These are phyloP conservation scores for Agrostemma githago DNA, from an alignment of 148 eudicot genomes.

Conservation along the genomic window DNA sequence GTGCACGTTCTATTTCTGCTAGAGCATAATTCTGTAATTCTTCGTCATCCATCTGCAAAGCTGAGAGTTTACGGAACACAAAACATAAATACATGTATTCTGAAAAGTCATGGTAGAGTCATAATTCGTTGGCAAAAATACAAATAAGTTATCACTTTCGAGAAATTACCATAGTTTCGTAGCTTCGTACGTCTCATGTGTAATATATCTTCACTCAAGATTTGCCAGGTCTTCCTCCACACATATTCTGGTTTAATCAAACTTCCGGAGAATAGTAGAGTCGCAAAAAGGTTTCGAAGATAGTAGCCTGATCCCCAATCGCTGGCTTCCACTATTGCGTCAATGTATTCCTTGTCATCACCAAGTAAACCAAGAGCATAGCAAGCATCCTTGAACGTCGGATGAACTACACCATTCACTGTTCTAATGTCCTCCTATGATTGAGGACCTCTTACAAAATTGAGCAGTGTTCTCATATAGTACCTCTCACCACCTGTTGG, in stretches of 20 bases:
- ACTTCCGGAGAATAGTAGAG: neutral
- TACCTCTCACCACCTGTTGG: too few relatives aligned
- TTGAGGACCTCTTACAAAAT: neutral
- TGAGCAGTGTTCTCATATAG: neutral
- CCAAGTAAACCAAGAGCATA: neutral
- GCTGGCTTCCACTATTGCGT: too few relatives aligned
- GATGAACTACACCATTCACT: neutral
- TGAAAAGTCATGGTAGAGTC: too few relatives aligned
- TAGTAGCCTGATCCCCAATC: neutral
- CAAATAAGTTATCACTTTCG: too few relatives aligned
- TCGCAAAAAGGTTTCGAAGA: neutral
- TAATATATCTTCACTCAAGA: too few relatives aligned
- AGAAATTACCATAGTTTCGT: too few relatives aligned
- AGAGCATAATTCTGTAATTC: neutral
- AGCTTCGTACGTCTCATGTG: too few relatives aligned
- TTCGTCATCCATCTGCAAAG: conserved; percentile 3
- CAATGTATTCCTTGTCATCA: too few relatives aligned
- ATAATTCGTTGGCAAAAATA: neutral
- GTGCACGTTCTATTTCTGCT: neutral
- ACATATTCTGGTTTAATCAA: too few relatives aligned
- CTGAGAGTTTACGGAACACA: neutral
- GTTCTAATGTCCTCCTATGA: neutral
- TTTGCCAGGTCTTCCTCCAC: too few relatives aligned
- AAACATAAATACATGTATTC: neutral
- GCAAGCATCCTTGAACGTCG: neutral